Conservation (phyloP, 129 eudicot species). For the Tagetes patula region DNA sequence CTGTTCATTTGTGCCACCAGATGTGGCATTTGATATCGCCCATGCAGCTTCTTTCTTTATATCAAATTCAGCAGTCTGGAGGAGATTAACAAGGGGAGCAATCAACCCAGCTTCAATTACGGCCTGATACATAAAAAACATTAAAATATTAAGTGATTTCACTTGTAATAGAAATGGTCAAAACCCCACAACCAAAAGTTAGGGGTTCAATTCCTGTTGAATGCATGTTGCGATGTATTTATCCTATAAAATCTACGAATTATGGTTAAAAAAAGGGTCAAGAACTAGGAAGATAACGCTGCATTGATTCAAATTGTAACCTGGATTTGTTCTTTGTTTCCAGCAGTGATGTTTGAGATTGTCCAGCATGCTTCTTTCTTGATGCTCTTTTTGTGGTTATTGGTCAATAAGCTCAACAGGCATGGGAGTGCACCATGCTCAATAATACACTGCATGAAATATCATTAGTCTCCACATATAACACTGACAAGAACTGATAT, state of each 20-base stretch:
- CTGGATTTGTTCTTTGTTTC: slow-evolving; percentile 88
- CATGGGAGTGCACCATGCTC: slow-evolving; percentile 86
- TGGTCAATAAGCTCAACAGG: slow-evolving; percentile 70
- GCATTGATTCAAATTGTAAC: slow-evolving; percentile 34
- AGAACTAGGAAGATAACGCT: not conserved
- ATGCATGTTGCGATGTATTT: no score
- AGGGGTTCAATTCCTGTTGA: no score
- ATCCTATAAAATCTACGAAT: no score
- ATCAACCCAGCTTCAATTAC: slow-evolving; percentile 81
- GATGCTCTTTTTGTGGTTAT: slow-evolving; percentile 90
- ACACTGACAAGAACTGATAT: no score
- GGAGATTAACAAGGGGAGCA: slow-evolving; percentile 67
- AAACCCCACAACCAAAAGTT: not conserved
- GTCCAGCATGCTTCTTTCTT: slow-evolving; percentile 99
- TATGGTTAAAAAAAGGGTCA: no score
- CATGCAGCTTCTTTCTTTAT: slow-evolving; percentile 97
- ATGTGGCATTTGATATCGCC: slow-evolving; percentile 85
- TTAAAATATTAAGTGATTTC: not conserved
- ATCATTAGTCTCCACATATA: slow-evolving; percentile 11
- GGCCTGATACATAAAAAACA: slow-evolving; percentile 34
- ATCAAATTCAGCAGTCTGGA: slow-evolving; percentile 82
- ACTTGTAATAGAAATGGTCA: not conserved
- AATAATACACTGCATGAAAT: slow-evolving; percentile 56
- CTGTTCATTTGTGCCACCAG: slow-evolving; percentile 82
- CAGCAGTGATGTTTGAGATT: slow-evolving; percentile 94